These are phyloP conservation scores for Aureobasidium sp. DNA, from an alignment of 2,329 filamentous ascomycete species.

Conservation along the genomic window DNA sequence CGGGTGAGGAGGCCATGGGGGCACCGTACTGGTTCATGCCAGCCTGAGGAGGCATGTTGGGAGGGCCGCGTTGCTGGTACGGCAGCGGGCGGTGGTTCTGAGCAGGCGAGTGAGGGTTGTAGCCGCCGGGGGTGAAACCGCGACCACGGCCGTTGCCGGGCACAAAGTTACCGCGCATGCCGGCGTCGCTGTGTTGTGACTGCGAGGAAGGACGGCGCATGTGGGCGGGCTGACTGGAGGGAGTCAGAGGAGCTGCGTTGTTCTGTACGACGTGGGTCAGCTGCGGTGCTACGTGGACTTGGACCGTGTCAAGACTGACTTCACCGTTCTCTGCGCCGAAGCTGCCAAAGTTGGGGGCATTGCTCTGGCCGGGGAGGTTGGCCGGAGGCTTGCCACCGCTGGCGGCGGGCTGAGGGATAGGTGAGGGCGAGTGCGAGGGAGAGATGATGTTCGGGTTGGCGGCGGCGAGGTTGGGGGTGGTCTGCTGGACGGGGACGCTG, in stretches of 20 bases:
- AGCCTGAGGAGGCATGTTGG: slow-evolving; percentile 43
- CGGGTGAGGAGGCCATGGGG: slow-evolving; percentile 28
- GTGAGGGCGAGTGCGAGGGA: slow-evolving; percentile 80
- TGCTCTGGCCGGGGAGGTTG: slow-evolving; percentile 58
- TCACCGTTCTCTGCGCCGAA: slow-evolving; percentile 62
- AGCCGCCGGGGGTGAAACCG: slow-evolving; percentile 43
- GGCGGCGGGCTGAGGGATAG: slow-evolving; percentile 80
- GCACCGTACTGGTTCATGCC: slow-evolving; percentile 22
- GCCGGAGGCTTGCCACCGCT: slow-evolving; percentile 79
- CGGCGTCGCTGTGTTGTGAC: slow-evolving; percentile 67
- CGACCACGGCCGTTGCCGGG: slow-evolving; percentile 40
- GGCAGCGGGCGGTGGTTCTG: slow-evolving; percentile 43
- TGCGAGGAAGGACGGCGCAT: slow-evolving; percentile 80
- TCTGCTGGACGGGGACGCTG: slow-evolving; percentile 52
- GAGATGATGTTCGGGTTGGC: slow-evolving; percentile 67
- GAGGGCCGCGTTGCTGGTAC: slow-evolving; percentile 41
- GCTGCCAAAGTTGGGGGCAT: slow-evolving; percentile 72
- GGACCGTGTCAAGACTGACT: slow-evolving; percentile 53
- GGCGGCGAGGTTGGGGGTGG: slow-evolving; percentile 49
- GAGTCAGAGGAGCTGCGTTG: slow-evolving; percentile 38
- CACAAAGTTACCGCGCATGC: slow-evolving; percentile 31
- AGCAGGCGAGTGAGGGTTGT: slow-evolving; percentile 46
- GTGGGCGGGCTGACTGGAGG: slow-evolving; percentile 62
- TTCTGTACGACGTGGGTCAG: slow-evolving; percentile 11
- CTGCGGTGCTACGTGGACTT: not conserved